Conservation (phyloP, 805 yeast species). For the Wickerhamomyces ciferrii region DNA sequence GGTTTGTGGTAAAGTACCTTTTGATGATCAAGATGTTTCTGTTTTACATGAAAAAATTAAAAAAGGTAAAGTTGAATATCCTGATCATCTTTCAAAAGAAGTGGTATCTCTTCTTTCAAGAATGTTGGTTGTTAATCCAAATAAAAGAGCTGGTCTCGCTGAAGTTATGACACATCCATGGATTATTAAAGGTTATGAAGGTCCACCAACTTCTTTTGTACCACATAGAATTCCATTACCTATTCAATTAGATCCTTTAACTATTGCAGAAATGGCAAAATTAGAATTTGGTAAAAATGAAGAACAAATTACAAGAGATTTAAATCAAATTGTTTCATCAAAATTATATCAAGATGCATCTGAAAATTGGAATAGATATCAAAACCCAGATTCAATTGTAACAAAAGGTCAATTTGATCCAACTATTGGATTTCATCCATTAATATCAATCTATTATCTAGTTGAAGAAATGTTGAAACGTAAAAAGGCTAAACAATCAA, state of each 20-base stretch:
- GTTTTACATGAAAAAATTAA: constrained; percentile 92
- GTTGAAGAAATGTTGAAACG: constrained; percentile 81
- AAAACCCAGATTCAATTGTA: constrained; percentile 28
- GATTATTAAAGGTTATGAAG: constrained; percentile 88
- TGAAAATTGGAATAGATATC: constrained; percentile 61
- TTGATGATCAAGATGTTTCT: constrained; percentile 91
- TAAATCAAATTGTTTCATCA: constrained; percentile 55
- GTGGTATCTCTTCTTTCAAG: constrained; percentile 75
- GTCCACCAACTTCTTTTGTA: constrained; percentile 60
- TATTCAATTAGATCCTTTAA: constrained; percentile 60
- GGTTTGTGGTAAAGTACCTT: constrained; percentile 97
- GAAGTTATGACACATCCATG: constrained; percentile 89
- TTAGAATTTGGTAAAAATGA: constrained; percentile 72
- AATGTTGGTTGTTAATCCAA: constrained; percentile 90
- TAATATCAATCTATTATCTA: constrained; percentile 78
- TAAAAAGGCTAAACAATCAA: constrained; percentile 51
- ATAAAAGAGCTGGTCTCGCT: constrained; percentile 67
- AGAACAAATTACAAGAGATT: constrained; percentile 48
- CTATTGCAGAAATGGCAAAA: constrained; percentile 69
- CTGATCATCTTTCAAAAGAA: constrained; percentile 71
- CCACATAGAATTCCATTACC: constrained; percentile 76
- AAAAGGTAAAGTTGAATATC: constrained; percentile 88
- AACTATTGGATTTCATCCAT: constrained; percentile 81
- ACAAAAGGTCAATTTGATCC: constrained; percentile 39
- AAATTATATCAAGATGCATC: constrained; percentile 60